A percentile compares a stretch with the other conserved stretches of the same genome.
phyloP scores from a whole-genome alignment of 352 stramenopile genomes.

The Phytophthora megakarya region DNA sequence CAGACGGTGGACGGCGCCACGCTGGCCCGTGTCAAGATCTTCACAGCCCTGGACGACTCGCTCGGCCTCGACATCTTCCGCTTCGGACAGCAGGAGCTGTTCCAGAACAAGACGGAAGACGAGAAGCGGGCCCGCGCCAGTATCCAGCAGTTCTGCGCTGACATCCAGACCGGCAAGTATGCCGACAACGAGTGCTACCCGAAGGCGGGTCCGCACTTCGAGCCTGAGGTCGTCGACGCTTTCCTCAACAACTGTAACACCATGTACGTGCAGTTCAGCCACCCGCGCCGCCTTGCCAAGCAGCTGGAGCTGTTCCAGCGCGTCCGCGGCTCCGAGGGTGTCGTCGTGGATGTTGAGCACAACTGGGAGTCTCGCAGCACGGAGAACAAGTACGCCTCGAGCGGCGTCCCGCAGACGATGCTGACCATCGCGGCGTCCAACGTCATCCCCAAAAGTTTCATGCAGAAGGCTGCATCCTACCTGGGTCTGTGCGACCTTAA shows the following conservation, averaged over 20 bases:
- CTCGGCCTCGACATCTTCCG: conserved; percentile 89
- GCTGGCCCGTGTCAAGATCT: conserved; percentile 91
- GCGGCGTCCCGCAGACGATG: conserved; percentile 72
- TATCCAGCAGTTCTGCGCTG: conserved; percentile 72
- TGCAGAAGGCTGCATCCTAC: conserved; percentile 85
- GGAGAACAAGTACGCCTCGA: conserved; percentile 76
- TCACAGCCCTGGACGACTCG: conserved; percentile 85
- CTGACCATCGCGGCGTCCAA: conserved; percentile 84
- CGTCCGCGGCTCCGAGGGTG: conserved; percentile 75
- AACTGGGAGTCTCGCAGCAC: conserved; percentile 80
- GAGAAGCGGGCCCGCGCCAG: conserved; percentile 62
- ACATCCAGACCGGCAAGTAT: conserved; percentile 83
- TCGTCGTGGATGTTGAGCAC: conserved; percentile 81
- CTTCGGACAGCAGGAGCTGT: conserved; percentile 78
- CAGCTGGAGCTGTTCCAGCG: conserved; percentile 75
- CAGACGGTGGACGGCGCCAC: conserved; percentile 64
- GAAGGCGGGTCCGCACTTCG: conserved; percentile 56
- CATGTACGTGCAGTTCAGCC: conserved; percentile 86
- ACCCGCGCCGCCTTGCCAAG: conserved; percentile 70
- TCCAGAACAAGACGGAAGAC: conserved; percentile 57
- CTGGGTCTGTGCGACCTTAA: conserved; percentile 95
- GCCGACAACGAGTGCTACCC: conserved; percentile 56
- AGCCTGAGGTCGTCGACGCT: conserved; percentile 62
- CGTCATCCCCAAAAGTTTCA: conserved; percentile 81
- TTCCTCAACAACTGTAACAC: conserved; percentile 77